Evolutionary conservation across 495 filamentous ascomycete genomes (phyloP), one percentile per base, ranked within the genome.

Genomic region (Trichoderma gamsii): DNA sequence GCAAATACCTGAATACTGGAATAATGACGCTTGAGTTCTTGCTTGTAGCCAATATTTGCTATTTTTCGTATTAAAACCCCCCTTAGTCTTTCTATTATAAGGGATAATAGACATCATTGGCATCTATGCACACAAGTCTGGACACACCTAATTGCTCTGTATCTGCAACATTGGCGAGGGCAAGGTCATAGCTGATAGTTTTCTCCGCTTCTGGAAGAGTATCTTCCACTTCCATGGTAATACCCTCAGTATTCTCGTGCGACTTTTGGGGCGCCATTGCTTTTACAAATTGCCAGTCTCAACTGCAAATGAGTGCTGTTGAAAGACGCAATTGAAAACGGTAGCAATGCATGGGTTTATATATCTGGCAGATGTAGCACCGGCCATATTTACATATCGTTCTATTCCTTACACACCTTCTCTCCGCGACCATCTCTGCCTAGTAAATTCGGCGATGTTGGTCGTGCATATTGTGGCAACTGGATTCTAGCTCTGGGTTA

Each of bases 1-100:
- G 87, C 88, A 69, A 90, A 90, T 41, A 90, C 82, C 73, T 90
- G 85, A 32, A 89, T 71, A 69, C 85, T 86, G 12, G 83, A 86
- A 68, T 89, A 90, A 68, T 88, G 87, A 4, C 88, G 81, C 15
- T 85, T 80, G 61, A 90, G 76, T 74, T 90, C 88, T 75, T 90
- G 88, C 75, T 88, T 89, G 80, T 90, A 90, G 0, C 88, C 88
- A 69, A 90, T 76, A 67, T 79, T 81, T 8, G 84, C 83, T 84
- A 25, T 52, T n/a, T 7, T 21, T 3, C 21, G 11, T 18, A 23
- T 9, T 23, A 52, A 21, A 21, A n/a, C 5, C 18, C 5, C 44
- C 2, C 15, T 5, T 18, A 16, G 15, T 49, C 44, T 16, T 29
- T 29, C 15, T n/a, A 7, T 49, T 5, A 49, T 49, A 49, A 46